Base-by-base conservation (phyloP, 208 protist genomes). In the Naegleria lovaniensis region DNA sequence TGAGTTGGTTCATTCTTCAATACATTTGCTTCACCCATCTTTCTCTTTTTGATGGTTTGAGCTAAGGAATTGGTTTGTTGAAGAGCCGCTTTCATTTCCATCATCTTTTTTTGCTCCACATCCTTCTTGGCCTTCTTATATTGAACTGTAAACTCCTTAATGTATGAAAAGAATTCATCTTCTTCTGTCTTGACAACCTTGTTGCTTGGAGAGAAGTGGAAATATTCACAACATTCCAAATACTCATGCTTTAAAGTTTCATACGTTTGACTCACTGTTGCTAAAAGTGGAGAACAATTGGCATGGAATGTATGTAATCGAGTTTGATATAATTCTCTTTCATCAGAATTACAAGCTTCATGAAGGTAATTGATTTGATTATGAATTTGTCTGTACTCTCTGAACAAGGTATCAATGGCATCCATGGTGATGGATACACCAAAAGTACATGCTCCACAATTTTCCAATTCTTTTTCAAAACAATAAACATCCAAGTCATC, bases 201-300 rank as follows among this genome's bases (percentile, higher is more conserved):
- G 13, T 16, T 16, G 7, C 25, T 36, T 36, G 25, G 25, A 36
- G 29, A 6, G 36, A 79, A 79, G 29, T 79, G 67, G 67, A 79
- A 79, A 79, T 79, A 79, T 79, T 79, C 67, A 79, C 67, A 79
- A 79, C 67, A 79, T 36, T 79, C 67, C 16, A 36, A 36, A 79
- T 79, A 79, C 6, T 11, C 5, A 79, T 79, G 19, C 29, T 79
- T 29, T 25, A 79, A 33, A 79, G 3, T 36, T 79, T 79, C 67
- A 79, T 36, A 79, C 6, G 25, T 13, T 79, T 79, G 6, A 36
- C 0, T 6, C 9, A 79, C 29, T 13, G 6, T 79, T 29, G 67
- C 25, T 9, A 36, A 33, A 36, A 13, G 13, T 36, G 29, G 16
- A 36, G 16, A 11, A 79, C 67, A 79, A 36, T 13, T 29, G 1